Conservation (phyloP, 2,329 filamentous ascomycete species). For the Ophioceras dolichostomum region DNA sequence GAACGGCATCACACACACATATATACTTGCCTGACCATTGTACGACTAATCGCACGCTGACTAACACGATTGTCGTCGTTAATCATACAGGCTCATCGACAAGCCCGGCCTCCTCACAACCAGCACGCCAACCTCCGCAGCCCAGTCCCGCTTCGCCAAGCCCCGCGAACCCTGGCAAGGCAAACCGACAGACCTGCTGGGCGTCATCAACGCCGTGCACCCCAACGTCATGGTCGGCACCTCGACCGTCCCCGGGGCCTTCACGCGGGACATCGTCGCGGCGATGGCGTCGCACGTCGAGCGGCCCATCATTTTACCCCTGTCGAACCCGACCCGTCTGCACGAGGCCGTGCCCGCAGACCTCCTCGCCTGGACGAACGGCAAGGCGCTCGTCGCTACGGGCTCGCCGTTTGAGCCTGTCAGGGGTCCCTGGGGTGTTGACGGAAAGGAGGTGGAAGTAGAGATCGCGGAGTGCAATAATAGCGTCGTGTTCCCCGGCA, state of each 20-base stretch:
- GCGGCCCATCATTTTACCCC: conserved; percentile 65
- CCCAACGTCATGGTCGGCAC: conserved; percentile 79
- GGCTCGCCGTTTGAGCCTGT: conserved; percentile 75
- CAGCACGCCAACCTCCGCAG: conserved; percentile 41
- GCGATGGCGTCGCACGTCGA: conserved; percentile 66
- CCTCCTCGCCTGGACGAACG: conserved; percentile 65
- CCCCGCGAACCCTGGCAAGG: conserved; percentile 54
- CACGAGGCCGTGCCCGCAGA: conserved; percentile 74
- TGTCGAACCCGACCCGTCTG: conserved; percentile 74
- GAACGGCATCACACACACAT: too few relatives aligned
- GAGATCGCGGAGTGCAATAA: conserved; percentile 76
- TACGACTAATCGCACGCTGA: conserved; percentile 1
- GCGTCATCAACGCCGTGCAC: conserved; percentile 56
- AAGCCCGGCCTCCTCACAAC: conserved; percentile 65
- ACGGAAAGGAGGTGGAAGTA: conserved; percentile 30
- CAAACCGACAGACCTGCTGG: conserved; percentile 45
- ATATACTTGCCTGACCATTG: not conserved
- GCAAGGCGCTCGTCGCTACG: conserved; percentile 67
- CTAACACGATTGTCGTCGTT: not conserved
- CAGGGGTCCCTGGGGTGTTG: conserved; percentile 39
- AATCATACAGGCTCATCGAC: conserved; percentile 54
- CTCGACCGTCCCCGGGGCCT: conserved; percentile 64
- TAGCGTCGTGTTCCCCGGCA: conserved; percentile 73
- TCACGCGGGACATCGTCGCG: conserved; percentile 60
- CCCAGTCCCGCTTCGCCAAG: conserved; percentile 56